These are phyloP conservation scores for Lentinus brumalis DNA, from an alignment of 768 basidiomycete genomes.

Conservation along the genomic window DNA sequence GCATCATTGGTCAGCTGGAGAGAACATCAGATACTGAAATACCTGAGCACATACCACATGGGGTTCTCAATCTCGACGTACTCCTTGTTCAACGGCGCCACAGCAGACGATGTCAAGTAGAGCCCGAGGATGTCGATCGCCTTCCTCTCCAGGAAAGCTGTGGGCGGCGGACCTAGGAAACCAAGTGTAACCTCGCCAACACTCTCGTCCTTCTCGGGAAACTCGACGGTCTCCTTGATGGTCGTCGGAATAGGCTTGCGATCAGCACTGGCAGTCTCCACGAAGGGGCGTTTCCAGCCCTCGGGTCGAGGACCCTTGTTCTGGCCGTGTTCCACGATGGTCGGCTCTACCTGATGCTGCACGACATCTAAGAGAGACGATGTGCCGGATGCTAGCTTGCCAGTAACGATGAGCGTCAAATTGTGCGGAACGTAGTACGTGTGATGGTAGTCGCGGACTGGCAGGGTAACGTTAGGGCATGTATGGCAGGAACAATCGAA, in stretches of 20 bases:
- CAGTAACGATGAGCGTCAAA: conserved; percentile 83
- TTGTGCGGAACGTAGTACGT: conserved; percentile 96
- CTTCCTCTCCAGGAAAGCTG: conserved; percentile 72
- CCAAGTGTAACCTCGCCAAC: conserved; percentile 82
- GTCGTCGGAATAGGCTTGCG: conserved; percentile 54
- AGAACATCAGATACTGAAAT: background rate
- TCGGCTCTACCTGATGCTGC: conserved; percentile 82
- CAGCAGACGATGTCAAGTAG: conserved; percentile 86
- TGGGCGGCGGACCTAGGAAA: conserved; percentile 77
- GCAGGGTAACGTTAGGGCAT: background rate
- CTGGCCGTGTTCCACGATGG: conserved; percentile 73
- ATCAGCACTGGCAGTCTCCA: conserved; percentile 81
- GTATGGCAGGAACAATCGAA: conserved; percentile 4
- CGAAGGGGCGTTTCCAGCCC: conserved; percentile 92
- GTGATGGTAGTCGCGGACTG: conserved; percentile 83
- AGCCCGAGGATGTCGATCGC: conserved; percentile 85
- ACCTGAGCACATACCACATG: conserved; percentile 59
- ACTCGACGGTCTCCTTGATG: conserved; percentile 72
- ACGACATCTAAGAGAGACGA: conserved; percentile 77
- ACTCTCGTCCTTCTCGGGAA: conserved; percentile 96
- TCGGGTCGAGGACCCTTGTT: conserved; percentile 66
- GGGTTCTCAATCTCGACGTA: conserved; percentile 91
- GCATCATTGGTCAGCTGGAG: background rate
- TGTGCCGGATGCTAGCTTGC: conserved; percentile 80
- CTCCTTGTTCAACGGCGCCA: conserved; percentile 85